Conservation (phyloP, 768 basidiomycete species). For the Xerocomellus amylosporus region DNA sequence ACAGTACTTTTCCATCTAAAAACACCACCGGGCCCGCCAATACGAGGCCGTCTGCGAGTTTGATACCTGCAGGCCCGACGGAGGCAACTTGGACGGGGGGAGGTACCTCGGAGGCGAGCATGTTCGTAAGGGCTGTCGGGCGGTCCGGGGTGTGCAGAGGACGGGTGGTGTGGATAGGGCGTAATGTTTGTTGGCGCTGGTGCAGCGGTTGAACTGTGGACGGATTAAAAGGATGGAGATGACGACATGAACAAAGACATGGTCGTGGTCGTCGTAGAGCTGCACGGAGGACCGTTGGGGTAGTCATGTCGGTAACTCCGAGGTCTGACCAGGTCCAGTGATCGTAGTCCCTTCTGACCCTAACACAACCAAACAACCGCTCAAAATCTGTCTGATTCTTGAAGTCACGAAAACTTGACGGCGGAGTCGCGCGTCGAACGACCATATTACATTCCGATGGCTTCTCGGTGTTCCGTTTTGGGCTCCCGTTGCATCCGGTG, state of each 20-base stretch:
- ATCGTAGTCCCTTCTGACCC: too few species aligned
- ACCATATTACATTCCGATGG: too few species aligned
- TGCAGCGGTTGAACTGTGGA: neutral
- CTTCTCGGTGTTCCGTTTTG: too few species aligned
- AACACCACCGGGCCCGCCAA: slow-evolving; percentile 80
- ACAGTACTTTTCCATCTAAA: slow-evolving; percentile 77
- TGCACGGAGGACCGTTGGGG: neutral
- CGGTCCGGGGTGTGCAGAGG: slow-evolving; percentile 11
- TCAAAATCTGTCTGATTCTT: too few species aligned
- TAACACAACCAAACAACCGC: too few species aligned
- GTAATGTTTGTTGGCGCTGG: neutral
- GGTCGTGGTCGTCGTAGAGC: slow-evolving; percentile 1
- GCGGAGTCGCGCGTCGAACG: too few species aligned
- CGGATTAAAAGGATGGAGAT: neutral
- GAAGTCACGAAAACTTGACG: too few species aligned
- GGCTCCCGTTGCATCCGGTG: too few species aligned
- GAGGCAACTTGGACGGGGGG: slow-evolving; percentile 72
- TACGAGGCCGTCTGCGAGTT: slow-evolving; percentile 74
- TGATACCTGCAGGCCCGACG: slow-evolving; percentile 60
- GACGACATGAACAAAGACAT: neutral
- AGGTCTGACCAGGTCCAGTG: neutral
- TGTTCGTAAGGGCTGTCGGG: slow-evolving; percentile 54
- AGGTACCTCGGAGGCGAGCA: slow-evolving; percentile 66
- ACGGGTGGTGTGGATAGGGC: slow-evolving; percentile 17
- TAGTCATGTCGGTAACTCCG: neutral